phyloP scores from a whole-genome alignment of 208 protist species.

The Leishmania aethiopica region DNA sequence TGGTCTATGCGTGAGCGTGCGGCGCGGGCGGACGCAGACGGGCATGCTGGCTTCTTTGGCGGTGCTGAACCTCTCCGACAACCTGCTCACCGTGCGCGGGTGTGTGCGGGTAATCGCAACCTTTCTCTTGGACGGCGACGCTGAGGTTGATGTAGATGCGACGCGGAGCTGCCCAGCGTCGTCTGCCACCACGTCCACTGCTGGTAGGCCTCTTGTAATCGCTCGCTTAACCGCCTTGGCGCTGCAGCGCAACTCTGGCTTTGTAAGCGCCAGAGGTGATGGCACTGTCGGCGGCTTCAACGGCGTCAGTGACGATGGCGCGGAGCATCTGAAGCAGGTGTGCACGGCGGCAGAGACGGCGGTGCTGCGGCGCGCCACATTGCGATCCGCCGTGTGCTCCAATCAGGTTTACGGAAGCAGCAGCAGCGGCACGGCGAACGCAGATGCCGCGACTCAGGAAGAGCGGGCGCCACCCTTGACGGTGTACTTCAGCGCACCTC shows the following conservation, averaged over 20 bases:
- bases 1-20: conserved; percentile 49
- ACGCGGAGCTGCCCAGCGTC: background rate
- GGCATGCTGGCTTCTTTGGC: conserved; percentile 52
- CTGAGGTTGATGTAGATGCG: background rate
- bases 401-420: background rate
- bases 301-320: background rate
- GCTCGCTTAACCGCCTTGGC: conserved; percentile 26
- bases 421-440: background rate
- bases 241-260: conserved; percentile 57
- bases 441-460: background rate
- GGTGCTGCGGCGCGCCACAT: conserved; percentile 21
- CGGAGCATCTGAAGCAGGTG: conserved; percentile 22
- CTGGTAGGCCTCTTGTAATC: conserved; percentile 7
- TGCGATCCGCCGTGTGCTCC: conserved; percentile 13
- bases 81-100: conserved; percentile 56
- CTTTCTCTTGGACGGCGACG: conserved; percentile 47
- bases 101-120: conserved; percentile 51
- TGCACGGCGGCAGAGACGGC: conserved; percentile 27
- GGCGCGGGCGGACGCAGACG: conserved; percentile 25
- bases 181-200: background rate
- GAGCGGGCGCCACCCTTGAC: conserved; percentile 13
- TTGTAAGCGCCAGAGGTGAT: conserved; percentile 13
- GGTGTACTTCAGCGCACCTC: conserved; percentile 28
- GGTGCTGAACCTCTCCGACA: conserved; percentile 66
- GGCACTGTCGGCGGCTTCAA: conserved; percentile 23